Conservation (phyloP, 805 yeast species). For the Priceomyces fermenticarens region DNA sequence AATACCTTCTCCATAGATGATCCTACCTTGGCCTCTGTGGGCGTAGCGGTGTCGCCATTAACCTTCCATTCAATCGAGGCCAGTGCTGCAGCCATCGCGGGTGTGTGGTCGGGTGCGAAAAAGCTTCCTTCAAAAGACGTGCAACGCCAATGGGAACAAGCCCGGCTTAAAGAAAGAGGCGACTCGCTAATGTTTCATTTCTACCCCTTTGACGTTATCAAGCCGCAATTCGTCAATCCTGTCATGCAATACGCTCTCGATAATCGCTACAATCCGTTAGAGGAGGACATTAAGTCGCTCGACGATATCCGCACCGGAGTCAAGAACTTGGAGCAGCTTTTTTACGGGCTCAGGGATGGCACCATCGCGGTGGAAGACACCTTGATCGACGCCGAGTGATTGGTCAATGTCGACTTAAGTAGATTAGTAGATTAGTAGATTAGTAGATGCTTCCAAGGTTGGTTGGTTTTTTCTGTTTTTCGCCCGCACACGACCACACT, state of each 20-base stretch:
- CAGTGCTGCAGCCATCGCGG: slow-evolving; percentile 53
- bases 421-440: too few relatives aligned
- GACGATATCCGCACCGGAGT: slow-evolving; percentile 20
- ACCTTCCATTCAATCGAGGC: slow-evolving; percentile 51
- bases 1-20: slow-evolving; percentile 40
- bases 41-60: slow-evolving; percentile 40
- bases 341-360: slow-evolving; percentile 19
- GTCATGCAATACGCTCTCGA: slow-evolving; percentile 22
- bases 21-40: slow-evolving; percentile 41
- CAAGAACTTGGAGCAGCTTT: slow-evolving; percentile 17
- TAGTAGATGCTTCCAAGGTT: too few relatives aligned
- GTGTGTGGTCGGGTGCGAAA: slow-evolving; percentile 47
- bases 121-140: slow-evolving; percentile 38
- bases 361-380: neutral
- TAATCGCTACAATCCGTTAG: slow-evolving; percentile 30
- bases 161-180: slow-evolving; percentile 18
- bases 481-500: too few relatives aligned
- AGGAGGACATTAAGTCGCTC: slow-evolving; percentile 18
- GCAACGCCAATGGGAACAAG: slow-evolving; percentile 33
- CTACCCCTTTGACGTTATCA: slow-evolving; percentile 21
- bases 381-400: neutral
- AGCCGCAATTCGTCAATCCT: slow-evolving; percentile 23
- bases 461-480: too few relatives aligned
- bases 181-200: slow-evolving; percentile 28
- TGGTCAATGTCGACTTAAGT: too few relatives aligned